phyloP scores from a whole-genome alignment of 345 rosid species.

The Streptanthus diversifolius region DNA sequence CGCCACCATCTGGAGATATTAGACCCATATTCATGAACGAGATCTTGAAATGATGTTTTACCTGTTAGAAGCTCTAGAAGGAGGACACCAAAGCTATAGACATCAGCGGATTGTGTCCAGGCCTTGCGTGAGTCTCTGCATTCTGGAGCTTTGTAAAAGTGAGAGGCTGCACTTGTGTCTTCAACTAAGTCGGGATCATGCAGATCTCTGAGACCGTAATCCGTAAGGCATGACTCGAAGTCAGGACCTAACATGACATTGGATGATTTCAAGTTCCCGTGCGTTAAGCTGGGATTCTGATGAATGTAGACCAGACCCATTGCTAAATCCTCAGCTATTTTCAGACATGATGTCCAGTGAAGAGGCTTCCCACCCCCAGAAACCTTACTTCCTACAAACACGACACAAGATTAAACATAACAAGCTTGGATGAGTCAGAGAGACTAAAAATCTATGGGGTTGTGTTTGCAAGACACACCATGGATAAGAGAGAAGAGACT shows the following conservation, averaged over 20 bases:
- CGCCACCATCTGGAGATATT: slow-evolving; percentile 88
- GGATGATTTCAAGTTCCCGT: slow-evolving; percentile 87
- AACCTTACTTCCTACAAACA: slow-evolving; percentile 62
- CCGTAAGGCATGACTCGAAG: slow-evolving; percentile 93
- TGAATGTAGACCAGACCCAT: slow-evolving; percentile 78
- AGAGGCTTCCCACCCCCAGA: slow-evolving; percentile 91
- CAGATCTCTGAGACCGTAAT: slow-evolving; percentile 65
- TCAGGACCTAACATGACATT: slow-evolving; percentile 84
- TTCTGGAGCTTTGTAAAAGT: slow-evolving; percentile 85
- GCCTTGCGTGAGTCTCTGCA: slow-evolving; percentile 56
- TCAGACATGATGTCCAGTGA: slow-evolving; percentile 99
- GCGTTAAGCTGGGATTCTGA: slow-evolving; percentile 72
- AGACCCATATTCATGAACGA: slow-evolving; percentile 77
- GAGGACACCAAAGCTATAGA: slow-evolving; percentile 93
- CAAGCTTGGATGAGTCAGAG: not conserved
- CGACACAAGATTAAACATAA: not conserved
- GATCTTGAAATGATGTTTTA: slow-evolving; percentile 87
- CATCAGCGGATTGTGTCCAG: slow-evolving; percentile 70
- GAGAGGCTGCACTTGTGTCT: slow-evolving; percentile 67
- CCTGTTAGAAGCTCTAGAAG: slow-evolving; percentile 88
- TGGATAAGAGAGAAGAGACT: slow-evolving; percentile 92
- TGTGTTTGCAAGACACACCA: slow-evolving; percentile 71
- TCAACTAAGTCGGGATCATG: slow-evolving; percentile 66
- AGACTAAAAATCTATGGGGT: not conserved
- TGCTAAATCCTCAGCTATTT: slow-evolving; percentile 95